These are phyloP conservation scores for Aspergillus luchuensis DNA, from an alignment of 2,329 filamentous ascomycete genomes.

Conservation along the genomic window DNA sequence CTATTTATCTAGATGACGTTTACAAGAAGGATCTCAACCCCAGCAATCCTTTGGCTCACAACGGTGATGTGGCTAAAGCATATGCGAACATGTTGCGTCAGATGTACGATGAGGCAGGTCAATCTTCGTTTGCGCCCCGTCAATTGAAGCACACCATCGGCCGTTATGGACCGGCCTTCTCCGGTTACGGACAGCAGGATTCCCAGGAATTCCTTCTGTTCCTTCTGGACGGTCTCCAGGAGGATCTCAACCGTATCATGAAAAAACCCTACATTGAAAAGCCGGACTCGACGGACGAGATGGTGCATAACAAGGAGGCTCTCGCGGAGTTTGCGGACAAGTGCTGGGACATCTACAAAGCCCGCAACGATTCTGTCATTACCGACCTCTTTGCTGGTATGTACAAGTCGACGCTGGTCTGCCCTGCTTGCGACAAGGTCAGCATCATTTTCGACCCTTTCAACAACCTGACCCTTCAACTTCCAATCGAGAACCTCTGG, in stretches of 20 bases:
- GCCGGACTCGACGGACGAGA: constrained; percentile 95
- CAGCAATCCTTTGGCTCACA: constrained; percentile 80
- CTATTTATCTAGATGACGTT: constrained; percentile 53
- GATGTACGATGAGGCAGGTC: constrained; percentile 71
- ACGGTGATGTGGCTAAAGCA: constrained; percentile 80
- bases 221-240: constrained; percentile 88
- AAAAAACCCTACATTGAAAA: constrained; percentile 98
- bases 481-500: constrained; percentile 86
- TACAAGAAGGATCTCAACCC: constrained; percentile 81
- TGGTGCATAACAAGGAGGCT: constrained; percentile 77
- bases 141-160: constrained; percentile 83
- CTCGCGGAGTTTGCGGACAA: constrained; percentile 83
- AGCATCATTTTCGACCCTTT: constrained; percentile 99
- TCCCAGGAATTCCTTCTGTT: constrained; percentile 97
- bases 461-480: constrained; percentile 86
- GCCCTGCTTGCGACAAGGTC: constrained; percentile 87
- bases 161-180: constrained; percentile 79
- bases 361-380: constrained; percentile 90
- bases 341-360: constrained; percentile 89
- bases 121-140: constrained; percentile 72
- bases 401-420: constrained; percentile 97
- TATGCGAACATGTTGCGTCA: constrained; percentile 76
- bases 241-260: constrained; percentile 89
- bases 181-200: constrained; percentile 93
- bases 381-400: constrained; percentile 95